Evolutionary conservation across 768 basidiomycete species (phyloP).

Genomic region (Mycena pura): DNA sequence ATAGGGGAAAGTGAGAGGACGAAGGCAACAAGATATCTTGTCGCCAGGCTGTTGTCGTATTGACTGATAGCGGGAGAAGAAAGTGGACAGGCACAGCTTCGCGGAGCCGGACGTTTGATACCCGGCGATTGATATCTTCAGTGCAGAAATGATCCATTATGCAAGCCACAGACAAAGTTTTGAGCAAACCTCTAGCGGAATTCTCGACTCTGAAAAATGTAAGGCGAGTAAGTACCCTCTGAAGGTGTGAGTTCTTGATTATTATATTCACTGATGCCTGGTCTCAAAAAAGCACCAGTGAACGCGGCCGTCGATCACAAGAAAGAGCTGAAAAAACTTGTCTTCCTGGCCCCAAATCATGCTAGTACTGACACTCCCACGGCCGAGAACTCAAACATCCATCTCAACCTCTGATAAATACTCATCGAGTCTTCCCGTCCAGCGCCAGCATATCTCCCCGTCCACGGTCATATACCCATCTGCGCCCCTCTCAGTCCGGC

Average conservation of each 20-base stretch:
- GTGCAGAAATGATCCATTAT: too few relatives aligned
- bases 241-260: not conserved
- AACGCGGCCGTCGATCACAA: not conserved
- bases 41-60: too few relatives aligned
- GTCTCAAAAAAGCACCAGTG: not conserved
- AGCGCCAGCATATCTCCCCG: constrained; percentile 4
- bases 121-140: too few relatives aligned
- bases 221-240: too few relatives aligned
- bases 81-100: too few relatives aligned
- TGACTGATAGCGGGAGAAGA: too few relatives aligned
- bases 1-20: too few relatives aligned
- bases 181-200: too few relatives aligned
- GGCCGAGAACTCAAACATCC: constrained; percentile 6
- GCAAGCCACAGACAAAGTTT: too few relatives aligned
- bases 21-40: too few relatives aligned
- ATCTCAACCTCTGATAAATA: constrained; percentile 9
- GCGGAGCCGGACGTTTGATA: too few relatives aligned
- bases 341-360: not conserved
- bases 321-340: not conserved
- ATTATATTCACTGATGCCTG: not conserved
- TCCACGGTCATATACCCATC: constrained; percentile 4
- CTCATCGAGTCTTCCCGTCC: constrained; percentile 6
- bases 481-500: constrained; percentile 8
- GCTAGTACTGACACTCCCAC: not conserved
- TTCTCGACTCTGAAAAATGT: too few relatives aligned